Evolutionary conservation across 805 yeast genomes (phyloP).

Genomic region (Jamesozyma jinghongensis): DNA sequence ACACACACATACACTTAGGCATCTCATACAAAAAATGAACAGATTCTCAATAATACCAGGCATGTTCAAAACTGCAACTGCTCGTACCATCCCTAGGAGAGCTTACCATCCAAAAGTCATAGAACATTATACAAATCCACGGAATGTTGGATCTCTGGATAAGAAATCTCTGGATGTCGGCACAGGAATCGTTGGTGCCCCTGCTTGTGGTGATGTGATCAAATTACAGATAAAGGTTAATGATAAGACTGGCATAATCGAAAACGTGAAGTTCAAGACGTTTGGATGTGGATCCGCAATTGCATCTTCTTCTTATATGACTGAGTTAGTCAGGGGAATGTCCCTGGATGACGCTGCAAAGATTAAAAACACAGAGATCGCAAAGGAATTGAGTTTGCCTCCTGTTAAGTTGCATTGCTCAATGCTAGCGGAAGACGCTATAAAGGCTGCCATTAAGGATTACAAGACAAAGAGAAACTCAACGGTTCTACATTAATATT

Average conservation of each 20-base stretch:
- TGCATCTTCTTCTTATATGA: slow-evolving; percentile 90
- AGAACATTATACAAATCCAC: slow-evolving; percentile 93
- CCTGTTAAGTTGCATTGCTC: slow-evolving; percentile 97
- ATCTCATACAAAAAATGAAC: not conserved
- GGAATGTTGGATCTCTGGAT: slow-evolving; percentile 91
- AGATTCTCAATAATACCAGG: slow-evolving; percentile 5
- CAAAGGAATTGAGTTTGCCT: slow-evolving; percentile 87
- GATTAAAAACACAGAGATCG: slow-evolving; percentile 89
- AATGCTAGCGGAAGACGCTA: slow-evolving; percentile 98
- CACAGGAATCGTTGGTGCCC: slow-evolving; percentile 97
- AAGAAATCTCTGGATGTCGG: slow-evolving; percentile 73
- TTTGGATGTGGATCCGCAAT: slow-evolving; percentile 99
- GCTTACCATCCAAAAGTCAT: slow-evolving; percentile 82
- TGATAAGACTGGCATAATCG: slow-evolving; percentile 81
- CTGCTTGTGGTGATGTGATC: slow-evolving; percentile 99
- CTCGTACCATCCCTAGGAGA: slow-evolving; percentile 3
- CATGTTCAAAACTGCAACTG: slow-evolving; percentile 1
- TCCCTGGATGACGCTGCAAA: slow-evolving; percentile 85
- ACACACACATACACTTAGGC: not conserved
- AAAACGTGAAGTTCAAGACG: slow-evolving; percentile 95
- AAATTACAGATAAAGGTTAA: slow-evolving; percentile 90
- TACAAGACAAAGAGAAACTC: slow-evolving; percentile 69
- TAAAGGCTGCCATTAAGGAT: slow-evolving; percentile 93
- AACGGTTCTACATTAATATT: slow-evolving; percentile 12
- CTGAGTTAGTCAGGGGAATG: slow-evolving; percentile 93